Evolutionary conservation across 257 asterid species (phyloP).

Genomic region (Echites panduratus): DNA sequence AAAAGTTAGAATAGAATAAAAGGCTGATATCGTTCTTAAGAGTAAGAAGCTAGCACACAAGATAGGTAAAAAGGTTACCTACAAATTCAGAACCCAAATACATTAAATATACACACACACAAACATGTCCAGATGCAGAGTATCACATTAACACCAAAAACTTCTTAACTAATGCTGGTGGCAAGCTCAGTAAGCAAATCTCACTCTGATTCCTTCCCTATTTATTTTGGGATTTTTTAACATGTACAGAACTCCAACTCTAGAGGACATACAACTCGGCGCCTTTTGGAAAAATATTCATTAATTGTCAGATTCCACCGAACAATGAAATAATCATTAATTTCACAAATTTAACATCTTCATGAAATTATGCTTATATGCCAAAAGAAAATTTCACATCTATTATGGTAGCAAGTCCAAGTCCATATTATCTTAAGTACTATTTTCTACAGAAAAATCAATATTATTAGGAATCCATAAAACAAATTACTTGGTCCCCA

Average conservation of each 20-base stretch:
- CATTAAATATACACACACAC: too few species aligned
- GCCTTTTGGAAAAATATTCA: too few species aligned
- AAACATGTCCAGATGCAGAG: background rate
- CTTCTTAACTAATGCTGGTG: background rate
- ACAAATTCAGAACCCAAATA: background rate
- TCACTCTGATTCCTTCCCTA: background rate
- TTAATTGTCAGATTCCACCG: background rate
- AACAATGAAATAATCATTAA: background rate
- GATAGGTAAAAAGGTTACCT: background rate
- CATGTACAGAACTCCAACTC: background rate
- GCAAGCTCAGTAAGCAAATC: background rate
- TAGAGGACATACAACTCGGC: background rate
- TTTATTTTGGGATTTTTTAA: too few species aligned
- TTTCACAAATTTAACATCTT: background rate
- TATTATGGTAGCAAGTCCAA: background rate
- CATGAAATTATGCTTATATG: background rate
- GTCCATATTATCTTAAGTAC: background rate
- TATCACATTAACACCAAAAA: background rate
- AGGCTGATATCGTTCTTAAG: too few species aligned
- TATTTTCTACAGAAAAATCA: background rate
- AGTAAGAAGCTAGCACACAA: background rate
- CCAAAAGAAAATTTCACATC: background rate
- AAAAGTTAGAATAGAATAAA: background rate
- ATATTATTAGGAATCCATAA: background rate
- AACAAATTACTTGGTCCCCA: background rate